These are phyloP conservation scores for Aspergillus sp. DNA, from an alignment of 2,329 filamentous ascomycete genomes.

Conservation along the genomic window DNA sequence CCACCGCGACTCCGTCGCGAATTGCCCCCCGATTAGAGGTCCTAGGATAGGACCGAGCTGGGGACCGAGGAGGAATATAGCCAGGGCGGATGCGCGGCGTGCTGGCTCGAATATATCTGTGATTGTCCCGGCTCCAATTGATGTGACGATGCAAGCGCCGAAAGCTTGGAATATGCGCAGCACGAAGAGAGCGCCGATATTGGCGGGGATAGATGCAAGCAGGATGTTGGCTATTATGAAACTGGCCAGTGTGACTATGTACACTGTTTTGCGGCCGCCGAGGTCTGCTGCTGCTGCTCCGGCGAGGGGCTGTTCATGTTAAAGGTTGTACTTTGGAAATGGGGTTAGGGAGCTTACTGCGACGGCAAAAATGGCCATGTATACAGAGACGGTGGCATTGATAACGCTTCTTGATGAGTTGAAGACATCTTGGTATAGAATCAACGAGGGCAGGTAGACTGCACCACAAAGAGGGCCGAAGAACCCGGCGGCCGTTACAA, in stretches of 20 bases:
- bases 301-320: slow-evolving; percentile 36
- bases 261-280: slow-evolving; percentile 42
- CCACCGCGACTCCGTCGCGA: slow-evolving; percentile 39
- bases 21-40: slow-evolving; percentile 44
- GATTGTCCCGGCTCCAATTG: slow-evolving; percentile 46
- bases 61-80: slow-evolving; percentile 46
- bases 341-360: slow-evolving; percentile 22
- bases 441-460: slow-evolving; percentile 47
- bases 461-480: slow-evolving; percentile 46
- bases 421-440: slow-evolving; percentile 40
- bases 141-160: slow-evolving; percentile 44
- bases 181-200: slow-evolving; percentile 39
- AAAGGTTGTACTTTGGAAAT: too few relatives aligned
- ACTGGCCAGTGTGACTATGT: slow-evolving; percentile 41
- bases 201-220: slow-evolving; percentile 39
- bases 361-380: slow-evolving; percentile 47
- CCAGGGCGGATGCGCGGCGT: slow-evolving; percentile 41
- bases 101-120: slow-evolving; percentile 40
- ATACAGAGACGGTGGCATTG: slow-evolving; percentile 48
- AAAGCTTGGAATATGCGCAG: slow-evolving; percentile 46
- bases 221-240: slow-evolving; percentile 43
- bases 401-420: slow-evolving; percentile 35
- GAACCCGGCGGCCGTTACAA: slow-evolving; percentile 45
- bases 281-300: slow-evolving; percentile 43
- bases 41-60: slow-evolving; percentile 47